Percentiles rank a stretch among this genome's conserved stretches.
Conservation (phyloP, 2,329 filamentous ascomycete genomes). For the Cladophialophora chaetospira region DNA sequence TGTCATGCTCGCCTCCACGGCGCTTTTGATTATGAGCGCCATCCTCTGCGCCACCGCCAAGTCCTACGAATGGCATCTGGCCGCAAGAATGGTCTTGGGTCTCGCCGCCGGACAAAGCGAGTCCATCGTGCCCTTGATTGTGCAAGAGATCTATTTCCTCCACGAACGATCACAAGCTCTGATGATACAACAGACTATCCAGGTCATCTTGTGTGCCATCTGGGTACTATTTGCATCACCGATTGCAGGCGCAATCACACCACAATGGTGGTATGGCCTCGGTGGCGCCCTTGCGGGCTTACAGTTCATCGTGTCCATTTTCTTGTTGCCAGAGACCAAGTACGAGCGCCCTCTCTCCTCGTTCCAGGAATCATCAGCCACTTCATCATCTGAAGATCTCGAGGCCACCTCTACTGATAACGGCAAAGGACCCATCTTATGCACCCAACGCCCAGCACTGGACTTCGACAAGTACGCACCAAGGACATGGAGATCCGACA, state of each 20-base stretch:
- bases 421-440: no score
- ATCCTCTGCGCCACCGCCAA: constrained; percentile 45
- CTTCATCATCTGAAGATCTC: background rate
- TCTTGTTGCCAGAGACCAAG: background rate
- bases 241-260: background rate
- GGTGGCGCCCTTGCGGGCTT: background rate
- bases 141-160: constrained; percentile 60
- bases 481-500: background rate
- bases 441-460: background rate
- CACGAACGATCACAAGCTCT: constrained; percentile 47
- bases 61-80: constrained; percentile 38
- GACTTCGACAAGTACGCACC: background rate
- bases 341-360: background rate
- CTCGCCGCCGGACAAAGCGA: constrained; percentile 58
- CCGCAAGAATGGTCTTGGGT: constrained; percentile 45
- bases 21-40: constrained; percentile 42
- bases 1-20: constrained; percentile 42
- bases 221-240: background rate
- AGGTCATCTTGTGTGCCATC: background rate
- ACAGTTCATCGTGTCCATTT: background rate
- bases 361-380: background rate
- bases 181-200: background rate
- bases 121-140: constrained; percentile 52
- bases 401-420: background rate
- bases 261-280: background rate